A percentile compares a stretch with the other conserved stretches of the same genome.
Conservation (phyloP, 2,329 filamentous ascomycete species). For the Fusarium poae region DNA sequence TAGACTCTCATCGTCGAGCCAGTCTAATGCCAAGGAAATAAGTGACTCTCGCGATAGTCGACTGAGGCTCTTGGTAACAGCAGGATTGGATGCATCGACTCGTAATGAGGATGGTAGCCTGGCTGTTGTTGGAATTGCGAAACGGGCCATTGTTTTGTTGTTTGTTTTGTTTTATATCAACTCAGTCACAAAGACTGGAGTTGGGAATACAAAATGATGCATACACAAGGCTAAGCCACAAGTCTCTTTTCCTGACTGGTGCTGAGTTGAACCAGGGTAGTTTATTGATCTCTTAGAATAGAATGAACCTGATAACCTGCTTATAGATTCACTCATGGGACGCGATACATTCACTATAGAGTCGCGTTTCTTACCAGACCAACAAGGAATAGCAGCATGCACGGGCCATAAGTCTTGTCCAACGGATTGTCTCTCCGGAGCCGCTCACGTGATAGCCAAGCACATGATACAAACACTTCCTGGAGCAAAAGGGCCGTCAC, state of each 20-base stretch:
- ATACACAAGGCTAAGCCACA: constrained; percentile 5
- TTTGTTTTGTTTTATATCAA: constrained; percentile 23
- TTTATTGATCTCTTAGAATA: constrained; percentile 11
- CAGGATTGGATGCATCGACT: constrained; percentile 73
- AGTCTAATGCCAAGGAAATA: constrained; percentile 78
- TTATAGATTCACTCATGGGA: constrained; percentile 23
- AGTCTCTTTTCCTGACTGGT: constrained; percentile 15
- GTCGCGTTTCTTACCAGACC: constrained; percentile 28
- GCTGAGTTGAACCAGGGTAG: neutral
- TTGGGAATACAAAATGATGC: constrained; percentile 11
- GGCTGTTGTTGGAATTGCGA: constrained; percentile 78
- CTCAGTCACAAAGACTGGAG: constrained; percentile 3
- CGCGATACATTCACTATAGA: constrained; percentile 30
- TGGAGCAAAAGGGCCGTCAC: too few species aligned
- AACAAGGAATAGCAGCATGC: constrained; percentile 1
- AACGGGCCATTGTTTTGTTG: constrained; percentile 60
- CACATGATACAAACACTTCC: neutral
- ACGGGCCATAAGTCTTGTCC: constrained; percentile 6
- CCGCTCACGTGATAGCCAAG: constrained; percentile 13
- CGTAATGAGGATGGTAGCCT: constrained; percentile 79
- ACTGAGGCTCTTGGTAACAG: constrained; percentile 74
- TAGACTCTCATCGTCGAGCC: constrained; percentile 78
- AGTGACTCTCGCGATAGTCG: constrained; percentile 80
- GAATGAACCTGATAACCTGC: constrained; percentile 15
- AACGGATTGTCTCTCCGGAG: rapidly evolving